Conservation (phyloP, 2,329 filamentous ascomycete genomes). For the Alternaria burnsii region DNA sequence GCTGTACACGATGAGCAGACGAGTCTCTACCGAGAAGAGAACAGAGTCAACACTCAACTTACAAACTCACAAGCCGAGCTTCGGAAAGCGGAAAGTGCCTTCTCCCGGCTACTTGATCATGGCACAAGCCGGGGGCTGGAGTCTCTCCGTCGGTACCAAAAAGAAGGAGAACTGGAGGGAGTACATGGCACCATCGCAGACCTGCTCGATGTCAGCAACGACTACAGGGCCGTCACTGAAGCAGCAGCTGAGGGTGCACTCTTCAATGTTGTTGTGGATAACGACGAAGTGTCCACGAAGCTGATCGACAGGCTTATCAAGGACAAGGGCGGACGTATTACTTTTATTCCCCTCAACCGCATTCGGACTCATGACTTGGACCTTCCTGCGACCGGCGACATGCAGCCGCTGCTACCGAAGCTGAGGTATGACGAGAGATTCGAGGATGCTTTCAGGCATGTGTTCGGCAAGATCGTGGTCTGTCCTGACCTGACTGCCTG, state of each 20-base stretch:
- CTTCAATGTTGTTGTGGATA: slow-evolving; percentile 96
- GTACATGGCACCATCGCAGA: slow-evolving; percentile 94
- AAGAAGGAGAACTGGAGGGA: slow-evolving; percentile 79
- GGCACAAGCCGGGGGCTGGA: slow-evolving; percentile 86
- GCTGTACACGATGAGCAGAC: slow-evolving; percentile 86
- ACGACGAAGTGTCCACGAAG: slow-evolving; percentile 82
- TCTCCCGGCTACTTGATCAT: slow-evolving; percentile 88
- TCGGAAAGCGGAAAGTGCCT: slow-evolving; percentile 76
- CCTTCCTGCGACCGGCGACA: slow-evolving; percentile 85
- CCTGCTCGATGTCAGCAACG: slow-evolving; percentile 84
- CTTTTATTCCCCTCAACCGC: slow-evolving; percentile 91
- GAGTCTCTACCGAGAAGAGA: slow-evolving; percentile 86
- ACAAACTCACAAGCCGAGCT: slow-evolving; percentile 78
- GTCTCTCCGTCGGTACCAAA: slow-evolving; percentile 84
- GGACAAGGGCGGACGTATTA: slow-evolving; percentile 83
- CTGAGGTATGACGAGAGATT: slow-evolving; percentile 79
- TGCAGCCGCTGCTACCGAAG: slow-evolving; percentile 85
- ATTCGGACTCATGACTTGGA: slow-evolving; percentile 75
- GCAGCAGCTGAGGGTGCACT: slow-evolving; percentile 91
- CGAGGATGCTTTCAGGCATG: slow-evolving; percentile 88
- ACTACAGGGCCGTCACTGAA: slow-evolving; percentile 88
- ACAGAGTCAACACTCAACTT: slow-evolving; percentile 81
- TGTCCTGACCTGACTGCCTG: slow-evolving; percentile 90
- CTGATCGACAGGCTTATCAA: slow-evolving; percentile 82
- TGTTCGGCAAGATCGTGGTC: slow-evolving; percentile 94